These are phyloP conservation scores for Candida coquimbonensis DNA, from an alignment of 805 yeast species.

Conservation along the genomic window DNA sequence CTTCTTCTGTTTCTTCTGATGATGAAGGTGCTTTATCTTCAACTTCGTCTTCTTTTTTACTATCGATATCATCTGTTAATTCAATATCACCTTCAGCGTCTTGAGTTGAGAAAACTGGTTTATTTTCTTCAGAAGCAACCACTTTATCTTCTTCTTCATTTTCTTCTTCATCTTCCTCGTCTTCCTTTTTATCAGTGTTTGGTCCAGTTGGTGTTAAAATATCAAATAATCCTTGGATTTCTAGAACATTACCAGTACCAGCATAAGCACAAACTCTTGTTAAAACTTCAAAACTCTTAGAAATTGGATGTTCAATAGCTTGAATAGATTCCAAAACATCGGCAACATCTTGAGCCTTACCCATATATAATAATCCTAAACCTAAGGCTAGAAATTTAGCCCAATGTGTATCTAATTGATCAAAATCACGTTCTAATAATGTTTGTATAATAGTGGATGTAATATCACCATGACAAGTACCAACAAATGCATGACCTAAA, in stretches of 20 bases:
- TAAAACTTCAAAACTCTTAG: slow-evolving; percentile 80
- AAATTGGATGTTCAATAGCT: slow-evolving; percentile 93
- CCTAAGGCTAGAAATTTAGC: slow-evolving; percentile 87
- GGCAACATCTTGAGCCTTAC: slow-evolving; percentile 88
- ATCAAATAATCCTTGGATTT: slow-evolving; percentile 84
- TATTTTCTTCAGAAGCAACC: slow-evolving; percentile 6
- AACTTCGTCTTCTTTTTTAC: slow-evolving; percentile 26
- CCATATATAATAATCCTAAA: slow-evolving; percentile 84
- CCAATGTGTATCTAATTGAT: slow-evolving; percentile 80
- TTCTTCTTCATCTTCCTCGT: slow-evolving; percentile 48
- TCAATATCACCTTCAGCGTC: slow-evolving; percentile 26
- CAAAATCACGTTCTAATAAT: slow-evolving; percentile 73
- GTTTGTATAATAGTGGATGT: slow-evolving; percentile 90
- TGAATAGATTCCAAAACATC: slow-evolving; percentile 90
- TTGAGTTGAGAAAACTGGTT: slow-evolving; percentile 6
- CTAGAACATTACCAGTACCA: slow-evolving; percentile 95
- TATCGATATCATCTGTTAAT: slow-evolving; percentile 19
- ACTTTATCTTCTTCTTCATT: slow-evolving; percentile 29
- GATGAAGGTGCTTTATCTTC: slow-evolving; percentile 15
- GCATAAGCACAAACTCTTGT: slow-evolving; percentile 93
- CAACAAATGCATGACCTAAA: slow-evolving; percentile 90
- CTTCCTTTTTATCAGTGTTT: slow-evolving; percentile 48
- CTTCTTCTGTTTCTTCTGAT: slow-evolving; percentile 26
- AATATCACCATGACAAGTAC: slow-evolving; percentile 91
- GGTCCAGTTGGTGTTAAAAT: slow-evolving; percentile 71